These are phyloP conservation scores for Avena sativa DNA, from an alignment of 176 grass and related monocot species.

Conservation along the genomic window DNA sequence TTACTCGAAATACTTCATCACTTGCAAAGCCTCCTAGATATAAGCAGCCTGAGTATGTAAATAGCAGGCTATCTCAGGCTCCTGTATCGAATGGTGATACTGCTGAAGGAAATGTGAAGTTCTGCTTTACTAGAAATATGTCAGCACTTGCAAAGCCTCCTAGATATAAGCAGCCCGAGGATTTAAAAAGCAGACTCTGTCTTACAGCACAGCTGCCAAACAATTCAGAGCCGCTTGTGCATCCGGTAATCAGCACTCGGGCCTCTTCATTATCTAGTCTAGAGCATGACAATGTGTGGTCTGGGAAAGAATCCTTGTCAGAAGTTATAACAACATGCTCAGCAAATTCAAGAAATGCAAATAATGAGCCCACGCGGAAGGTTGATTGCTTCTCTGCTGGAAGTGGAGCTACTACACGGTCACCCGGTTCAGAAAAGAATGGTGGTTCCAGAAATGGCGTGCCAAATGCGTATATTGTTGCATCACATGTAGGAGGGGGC, in stretches of 20 bases:
- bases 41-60: conserved; percentile 34
- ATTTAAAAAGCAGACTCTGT: conserved; percentile 40
- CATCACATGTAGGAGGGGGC: neutral
- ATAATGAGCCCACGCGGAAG: conserved; percentile 26
- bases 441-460: conserved; percentile 31
- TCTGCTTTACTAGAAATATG: conserved; percentile 26
- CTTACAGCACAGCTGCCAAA: conserved; percentile 42
- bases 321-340: conserved; percentile 9
- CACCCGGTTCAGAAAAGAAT: conserved; percentile 31
- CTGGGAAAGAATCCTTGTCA: conserved; percentile 30
- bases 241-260: conserved; percentile 16
- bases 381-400: conserved; percentile 29
- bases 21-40: conserved; percentile 45
- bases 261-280: conserved; percentile 25
- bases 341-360: conserved; percentile 28
- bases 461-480: conserved; percentile 3
- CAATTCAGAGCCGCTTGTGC: conserved; percentile 36
- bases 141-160: conserved; percentile 46
- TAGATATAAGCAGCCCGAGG: conserved; percentile 41
- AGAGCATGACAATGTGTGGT: conserved; percentile 2
- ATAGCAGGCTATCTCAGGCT: conserved; percentile 46
- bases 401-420: conserved; percentile 1
- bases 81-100: conserved; percentile 32
- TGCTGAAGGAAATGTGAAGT: conserved; percentile 50
- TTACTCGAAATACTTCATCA: conserved; percentile 38